Percentiles rank a stretch among this genome's conserved stretches.
These are phyloP conservation scores for Colletotrichum spaethianum DNA, from an alignment of 2,329 filamentous ascomycete genomes.

Conservation along the genomic window DNA sequence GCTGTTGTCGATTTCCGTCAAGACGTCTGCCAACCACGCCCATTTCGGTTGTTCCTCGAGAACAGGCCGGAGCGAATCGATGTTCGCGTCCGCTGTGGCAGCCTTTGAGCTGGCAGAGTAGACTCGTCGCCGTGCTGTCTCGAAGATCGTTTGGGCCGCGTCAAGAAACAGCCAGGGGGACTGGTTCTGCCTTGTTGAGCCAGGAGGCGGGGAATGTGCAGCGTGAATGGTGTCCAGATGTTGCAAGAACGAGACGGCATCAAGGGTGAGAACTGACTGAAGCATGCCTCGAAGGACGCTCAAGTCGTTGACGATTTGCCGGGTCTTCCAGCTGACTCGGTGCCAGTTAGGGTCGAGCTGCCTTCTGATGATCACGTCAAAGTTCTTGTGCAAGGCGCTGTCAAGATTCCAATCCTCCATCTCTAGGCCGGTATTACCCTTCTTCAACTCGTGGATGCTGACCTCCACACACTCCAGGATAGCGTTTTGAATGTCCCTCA, in stretches of 20 bases:
- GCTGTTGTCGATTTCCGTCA: slow-evolving; percentile 94
- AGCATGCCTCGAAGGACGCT: slow-evolving; percentile 87
- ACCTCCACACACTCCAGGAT: slow-evolving; percentile 97
- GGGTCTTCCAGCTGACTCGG: slow-evolving; percentile 93
- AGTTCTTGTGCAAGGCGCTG: slow-evolving; percentile 91
- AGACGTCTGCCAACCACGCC: slow-evolving; percentile 87
- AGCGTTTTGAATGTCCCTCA: slow-evolving; percentile 94
- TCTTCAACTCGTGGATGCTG: slow-evolving; percentile 94
- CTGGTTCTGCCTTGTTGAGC: slow-evolving; percentile 88
- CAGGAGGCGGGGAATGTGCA: slow-evolving; percentile 88
- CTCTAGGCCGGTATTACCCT: slow-evolving; percentile 88
- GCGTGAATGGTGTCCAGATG: slow-evolving; percentile 95
- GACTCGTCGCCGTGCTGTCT: slow-evolving; percentile 88
- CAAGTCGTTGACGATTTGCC: slow-evolving; percentile 92
- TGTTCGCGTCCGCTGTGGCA: slow-evolving; percentile 55
- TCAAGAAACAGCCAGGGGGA: slow-evolving; percentile 98
- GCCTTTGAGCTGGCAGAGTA: slow-evolving; percentile 78
- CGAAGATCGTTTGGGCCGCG: slow-evolving; percentile 93
- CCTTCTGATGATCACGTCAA: slow-evolving; percentile 88
- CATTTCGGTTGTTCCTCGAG: slow-evolving; percentile 97
- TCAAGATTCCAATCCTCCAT: slow-evolving; percentile 98
- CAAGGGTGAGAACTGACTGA: slow-evolving; percentile 85
- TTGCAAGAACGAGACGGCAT: slow-evolving; percentile 91
- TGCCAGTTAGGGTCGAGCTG: slow-evolving; percentile 98
- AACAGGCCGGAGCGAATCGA: slow-evolving; percentile 80